Evolutionary conservation across 2,329 filamentous ascomycete species (phyloP).

Genomic region (Colletotrichum melonis): DNA sequence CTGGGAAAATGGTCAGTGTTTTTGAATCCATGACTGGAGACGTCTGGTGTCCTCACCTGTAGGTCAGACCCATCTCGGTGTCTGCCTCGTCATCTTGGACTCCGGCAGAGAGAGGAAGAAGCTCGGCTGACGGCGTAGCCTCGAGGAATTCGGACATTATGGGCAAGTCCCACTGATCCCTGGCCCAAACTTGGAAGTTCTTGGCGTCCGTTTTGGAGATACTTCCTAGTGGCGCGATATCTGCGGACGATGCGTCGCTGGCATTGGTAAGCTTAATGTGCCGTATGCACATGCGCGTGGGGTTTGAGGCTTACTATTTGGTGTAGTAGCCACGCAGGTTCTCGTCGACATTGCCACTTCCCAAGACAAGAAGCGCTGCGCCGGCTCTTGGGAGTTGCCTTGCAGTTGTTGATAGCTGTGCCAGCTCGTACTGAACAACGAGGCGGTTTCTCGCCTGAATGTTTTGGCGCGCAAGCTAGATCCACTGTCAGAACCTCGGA

Average conservation of each 20-base stretch:
- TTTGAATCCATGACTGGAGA: rapidly evolving
- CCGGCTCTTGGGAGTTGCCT: conserved; percentile 61
- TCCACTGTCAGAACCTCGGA: background rate
- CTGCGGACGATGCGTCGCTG: conserved; percentile 62
- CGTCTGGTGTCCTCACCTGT: conserved; percentile 33
- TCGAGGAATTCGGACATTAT: conserved; percentile 73
- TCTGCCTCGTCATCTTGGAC: conserved; percentile 53
- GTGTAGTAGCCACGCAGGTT: conserved; percentile 65
- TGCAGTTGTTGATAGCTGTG: conserved; percentile 69
- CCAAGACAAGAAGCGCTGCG: conserved; percentile 71
- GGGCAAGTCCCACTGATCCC: conserved; percentile 67
- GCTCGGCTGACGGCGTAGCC: conserved; percentile 66
- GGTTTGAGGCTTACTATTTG: conserved; percentile 54
- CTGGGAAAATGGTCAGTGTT: conserved; percentile 34
- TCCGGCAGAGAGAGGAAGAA: conserved; percentile 53
- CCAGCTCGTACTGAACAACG: conserved; percentile 73
- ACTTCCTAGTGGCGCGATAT: conserved; percentile 67
- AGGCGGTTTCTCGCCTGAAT: conserved; percentile 74
- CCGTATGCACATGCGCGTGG: background rate
- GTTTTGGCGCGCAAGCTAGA: conserved; percentile 70
- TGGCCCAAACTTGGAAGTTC: conserved; percentile 70
- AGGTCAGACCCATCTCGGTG: conserved; percentile 57
- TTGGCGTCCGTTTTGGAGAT: conserved; percentile 73
- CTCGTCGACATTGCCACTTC: conserved; percentile 72
- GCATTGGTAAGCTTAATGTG: background rate